These are phyloP conservation scores for Delonix regia DNA, from an alignment of 306 rosid species.

Conservation along the genomic window DNA sequence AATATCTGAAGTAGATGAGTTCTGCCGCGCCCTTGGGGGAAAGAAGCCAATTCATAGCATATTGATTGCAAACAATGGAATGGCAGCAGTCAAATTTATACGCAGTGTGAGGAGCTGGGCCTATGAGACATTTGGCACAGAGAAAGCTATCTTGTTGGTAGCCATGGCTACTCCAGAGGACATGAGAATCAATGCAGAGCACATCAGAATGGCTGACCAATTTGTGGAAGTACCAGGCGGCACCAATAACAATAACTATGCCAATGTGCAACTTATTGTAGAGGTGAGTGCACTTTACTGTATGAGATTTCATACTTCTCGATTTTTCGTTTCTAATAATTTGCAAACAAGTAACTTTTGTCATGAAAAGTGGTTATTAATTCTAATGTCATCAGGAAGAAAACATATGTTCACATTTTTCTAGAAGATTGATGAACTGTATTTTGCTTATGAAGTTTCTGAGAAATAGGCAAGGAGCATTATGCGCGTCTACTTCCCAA, in stretches of 20 bases:
- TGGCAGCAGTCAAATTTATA: constrained; percentile 98
- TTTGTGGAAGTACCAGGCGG: constrained; percentile 99
- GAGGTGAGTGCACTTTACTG: constrained; percentile 65
- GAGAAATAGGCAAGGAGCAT: neutral
- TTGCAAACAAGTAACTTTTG: neutral
- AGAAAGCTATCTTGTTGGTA: constrained; percentile 91
- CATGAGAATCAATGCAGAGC: constrained; percentile 99
- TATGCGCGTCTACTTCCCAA: neutral
- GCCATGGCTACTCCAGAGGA: constrained; percentile 99
- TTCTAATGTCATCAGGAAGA: constrained; percentile 9
- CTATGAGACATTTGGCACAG: constrained; percentile 90
- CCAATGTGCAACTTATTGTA: constrained; percentile 93
- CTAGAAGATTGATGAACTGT: neutral
- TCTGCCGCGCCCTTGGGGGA: constrained; percentile 85
- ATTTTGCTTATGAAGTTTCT: neutral
- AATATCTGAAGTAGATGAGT: constrained; percentile 69
- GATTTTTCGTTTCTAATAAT: neutral
- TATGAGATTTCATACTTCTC: constrained; percentile 11
- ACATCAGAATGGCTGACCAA: constrained; percentile 97
- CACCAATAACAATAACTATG: constrained; percentile 97
- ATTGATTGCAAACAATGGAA: constrained; percentile 94
- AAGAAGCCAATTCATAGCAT: constrained; percentile 91
- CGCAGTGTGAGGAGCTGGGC: constrained; percentile 98
- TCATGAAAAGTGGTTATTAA: constrained; percentile 12
- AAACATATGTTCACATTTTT: neutral